Evolutionary conservation across 2,329 filamentous ascomycete genomes (phyloP).

Genomic region (Sporothrix pallida): DNA sequence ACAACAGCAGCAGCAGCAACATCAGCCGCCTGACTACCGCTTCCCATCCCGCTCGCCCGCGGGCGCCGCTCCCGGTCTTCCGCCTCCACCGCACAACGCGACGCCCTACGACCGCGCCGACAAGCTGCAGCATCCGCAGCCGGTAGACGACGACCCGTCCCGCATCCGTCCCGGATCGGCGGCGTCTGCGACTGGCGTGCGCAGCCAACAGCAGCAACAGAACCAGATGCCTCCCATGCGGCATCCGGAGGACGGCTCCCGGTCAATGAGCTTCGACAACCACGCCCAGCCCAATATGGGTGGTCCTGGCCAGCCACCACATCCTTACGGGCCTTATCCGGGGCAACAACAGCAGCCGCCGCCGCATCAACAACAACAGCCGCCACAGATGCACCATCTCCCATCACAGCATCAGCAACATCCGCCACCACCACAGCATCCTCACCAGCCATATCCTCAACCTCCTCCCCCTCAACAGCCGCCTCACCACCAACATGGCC

Average conservation of each 20-base stretch:
- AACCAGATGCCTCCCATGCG: slow-evolving; percentile 22
- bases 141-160: slow-evolving; percentile 25
- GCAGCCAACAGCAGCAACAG: background rate
- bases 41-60: slow-evolving; percentile 10
- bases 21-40: slow-evolving; percentile 12
- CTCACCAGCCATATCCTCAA: slow-evolving; percentile 2
- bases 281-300: slow-evolving; percentile 27
- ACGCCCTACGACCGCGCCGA: slow-evolving; percentile 10
- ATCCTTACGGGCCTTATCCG: background rate
- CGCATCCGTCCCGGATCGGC: slow-evolving; percentile 27
- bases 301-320: slow-evolving; percentile 22
- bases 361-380: slow-evolving; percentile 16
- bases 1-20: slow-evolving; percentile 27
- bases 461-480: slow-evolving; percentile 41
- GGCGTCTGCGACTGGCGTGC: slow-evolving; percentile 5
- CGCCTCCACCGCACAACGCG: background rate
- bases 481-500: slow-evolving; percentile 5
- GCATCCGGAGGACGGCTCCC: slow-evolving; percentile 32
- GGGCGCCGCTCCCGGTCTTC: background rate
- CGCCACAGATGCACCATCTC: slow-evolving; percentile 28
- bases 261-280: slow-evolving; percentile 35
- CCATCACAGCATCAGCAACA: slow-evolving; percentile 35
- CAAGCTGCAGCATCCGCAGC: slow-evolving; percentile 17
- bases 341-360: slow-evolving; percentile 14
- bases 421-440: slow-evolving; percentile 2